A percentile compares a stretch with the other conserved stretches of the same genome.
Evolutionary conservation across 2,329 filamentous ascomycete genomes (phyloP).

Genomic region (Beauveria pseudobassiana): DNA sequence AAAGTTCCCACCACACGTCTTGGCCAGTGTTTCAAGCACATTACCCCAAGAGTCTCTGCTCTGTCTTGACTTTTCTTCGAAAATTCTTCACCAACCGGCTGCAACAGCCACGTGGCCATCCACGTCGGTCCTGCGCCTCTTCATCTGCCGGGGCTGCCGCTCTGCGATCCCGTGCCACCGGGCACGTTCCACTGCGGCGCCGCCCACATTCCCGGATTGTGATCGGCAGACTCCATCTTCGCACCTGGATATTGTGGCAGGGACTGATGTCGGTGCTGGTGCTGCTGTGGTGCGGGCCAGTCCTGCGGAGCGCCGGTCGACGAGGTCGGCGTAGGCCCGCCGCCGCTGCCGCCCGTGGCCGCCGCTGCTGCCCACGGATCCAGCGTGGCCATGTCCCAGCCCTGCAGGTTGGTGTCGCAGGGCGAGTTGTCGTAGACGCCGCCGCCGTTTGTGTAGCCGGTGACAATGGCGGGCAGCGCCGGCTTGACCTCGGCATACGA

Average conservation of each 20-base stretch:
- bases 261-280: not conserved
- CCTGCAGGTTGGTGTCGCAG: slow-evolving; percentile 25
- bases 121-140: slow-evolving; percentile 29
- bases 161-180: slow-evolving; percentile 14
- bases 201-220: slow-evolving; percentile 27
- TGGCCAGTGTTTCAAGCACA: not conserved
- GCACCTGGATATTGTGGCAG: not conserved
- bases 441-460: slow-evolving; percentile 25
- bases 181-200: slow-evolving; percentile 15
- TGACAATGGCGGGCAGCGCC: slow-evolving; percentile 20
- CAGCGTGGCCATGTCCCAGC: slow-evolving; percentile 31
- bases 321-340: slow-evolving; percentile 16
- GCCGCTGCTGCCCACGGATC: slow-evolving; percentile 26
- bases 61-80: not conserved
- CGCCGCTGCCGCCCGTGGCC: not conserved
- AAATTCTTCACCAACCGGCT: slow-evolving; percentile 14
- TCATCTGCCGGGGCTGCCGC: slow-evolving; percentile 27
- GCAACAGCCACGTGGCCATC: slow-evolving; percentile 26
- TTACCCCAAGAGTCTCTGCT: no score
- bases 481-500: slow-evolving; percentile 29
- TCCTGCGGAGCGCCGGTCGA: slow-evolving; percentile 21
- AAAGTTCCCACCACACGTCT: not conserved
- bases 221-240: slow-evolving; percentile 26
- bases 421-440: slow-evolving; percentile 28
- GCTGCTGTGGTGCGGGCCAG: slow-evolving; percentile 18